Conservation (phyloP, 192 early-diverging fungal species). For the Coemansia sp. region DNA sequence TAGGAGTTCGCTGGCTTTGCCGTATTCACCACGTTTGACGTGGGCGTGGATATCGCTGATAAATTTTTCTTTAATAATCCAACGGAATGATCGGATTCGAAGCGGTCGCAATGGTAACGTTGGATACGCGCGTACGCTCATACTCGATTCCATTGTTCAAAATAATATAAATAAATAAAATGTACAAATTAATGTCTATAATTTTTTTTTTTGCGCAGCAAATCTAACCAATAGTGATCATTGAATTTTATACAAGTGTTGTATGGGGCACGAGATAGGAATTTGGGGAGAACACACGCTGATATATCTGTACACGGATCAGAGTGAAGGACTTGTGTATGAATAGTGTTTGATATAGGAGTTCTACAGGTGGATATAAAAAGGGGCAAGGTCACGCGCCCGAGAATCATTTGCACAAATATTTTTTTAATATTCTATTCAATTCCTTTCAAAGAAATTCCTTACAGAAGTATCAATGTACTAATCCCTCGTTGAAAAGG, state of each 20-base stretch:
- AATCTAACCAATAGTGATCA: background rate
- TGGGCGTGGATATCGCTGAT: slow-evolving; percentile 30
- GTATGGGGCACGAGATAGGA: background rate
- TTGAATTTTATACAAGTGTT: background rate
- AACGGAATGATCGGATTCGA: background rate
- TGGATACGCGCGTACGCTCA: background rate
- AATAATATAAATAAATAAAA: background rate
- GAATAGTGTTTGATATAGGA: too few relatives aligned
- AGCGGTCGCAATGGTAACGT: background rate
- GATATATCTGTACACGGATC: too few relatives aligned
- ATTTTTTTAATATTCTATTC: too few relatives aligned
- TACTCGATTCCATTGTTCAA: background rate
- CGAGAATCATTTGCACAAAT: too few relatives aligned
- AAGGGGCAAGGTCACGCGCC: too few relatives aligned
- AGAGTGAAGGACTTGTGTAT: too few relatives aligned
- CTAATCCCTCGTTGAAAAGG: too few relatives aligned
- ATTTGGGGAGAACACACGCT: too few relatives aligned
- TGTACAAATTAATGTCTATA: background rate
- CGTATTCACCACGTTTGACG: slow-evolving; percentile 39
- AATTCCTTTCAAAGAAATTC: too few relatives aligned
- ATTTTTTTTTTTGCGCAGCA: background rate
- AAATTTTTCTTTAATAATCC: slow-evolving; percentile 23
- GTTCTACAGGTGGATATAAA: too few relatives aligned
- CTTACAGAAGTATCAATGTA: too few relatives aligned
- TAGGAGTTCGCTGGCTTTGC: slow-evolving; percentile 40